Percentiles rank a stretch among this genome's conserved stretches.
Conservation (phyloP, 2,329 filamentous ascomycete species). For the Hypoxylon sp. region DNA sequence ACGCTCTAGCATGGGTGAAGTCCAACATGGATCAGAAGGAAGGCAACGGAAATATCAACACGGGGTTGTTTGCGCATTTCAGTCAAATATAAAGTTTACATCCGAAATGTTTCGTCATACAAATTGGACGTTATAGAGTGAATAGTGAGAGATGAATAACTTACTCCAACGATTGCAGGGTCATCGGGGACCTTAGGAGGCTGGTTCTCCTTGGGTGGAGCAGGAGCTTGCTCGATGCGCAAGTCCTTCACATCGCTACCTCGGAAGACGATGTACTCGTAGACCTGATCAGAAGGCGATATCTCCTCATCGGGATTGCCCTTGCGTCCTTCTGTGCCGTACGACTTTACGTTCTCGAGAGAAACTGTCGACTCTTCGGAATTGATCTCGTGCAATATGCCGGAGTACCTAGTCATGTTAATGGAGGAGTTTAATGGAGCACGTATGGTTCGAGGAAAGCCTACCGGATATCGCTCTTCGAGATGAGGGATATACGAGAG, state of each 20-base stretch:
- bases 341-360: constrained; percentile 94
- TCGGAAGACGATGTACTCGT: constrained; percentile 98
- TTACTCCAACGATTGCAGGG: constrained; percentile 96
- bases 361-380: constrained; percentile 97
- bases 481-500: constrained; percentile 95
- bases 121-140: constrained; percentile 47
- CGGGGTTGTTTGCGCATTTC: constrained; percentile 91
- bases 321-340: constrained; percentile 92
- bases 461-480: constrained; percentile 96
- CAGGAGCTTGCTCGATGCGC: constrained; percentile 87
- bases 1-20: constrained; percentile 40
- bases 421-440: constrained; percentile 44
- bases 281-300: constrained; percentile 85
- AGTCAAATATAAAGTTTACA: constrained; percentile 88
- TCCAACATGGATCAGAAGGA: constrained; percentile 86
- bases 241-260: constrained; percentile 99
- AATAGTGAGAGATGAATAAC: constrained; percentile 61
- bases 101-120: constrained; percentile 97
- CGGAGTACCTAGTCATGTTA: constrained; percentile 82
- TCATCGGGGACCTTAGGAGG: constrained; percentile 89
- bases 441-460: constrained; percentile 51
- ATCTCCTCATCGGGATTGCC: constrained; percentile 85
- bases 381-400: constrained; percentile 97
- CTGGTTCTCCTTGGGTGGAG: constrained; percentile 79
- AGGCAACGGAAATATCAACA: constrained; percentile 99